These are phyloP conservation scores for Paecilomyces formosus DNA, from an alignment of 2,329 filamentous ascomycete genomes.

Conservation along the genomic window DNA sequence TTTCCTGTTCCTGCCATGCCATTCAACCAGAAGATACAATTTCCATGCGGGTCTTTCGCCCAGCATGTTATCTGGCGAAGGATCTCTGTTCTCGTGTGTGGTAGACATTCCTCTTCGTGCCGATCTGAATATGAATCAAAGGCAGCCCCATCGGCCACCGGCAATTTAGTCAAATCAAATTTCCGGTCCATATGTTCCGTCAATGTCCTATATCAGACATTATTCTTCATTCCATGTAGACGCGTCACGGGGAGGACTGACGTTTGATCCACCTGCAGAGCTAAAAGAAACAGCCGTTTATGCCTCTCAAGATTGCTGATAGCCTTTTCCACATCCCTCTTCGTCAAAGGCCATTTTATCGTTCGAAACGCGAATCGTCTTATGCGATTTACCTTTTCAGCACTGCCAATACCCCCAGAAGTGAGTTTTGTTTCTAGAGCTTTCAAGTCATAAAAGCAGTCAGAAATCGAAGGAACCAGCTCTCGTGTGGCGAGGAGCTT, in stretches of 20 bases:
- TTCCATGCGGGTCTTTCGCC: slow-evolving; percentile 10
- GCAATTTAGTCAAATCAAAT: slow-evolving; percentile 9
- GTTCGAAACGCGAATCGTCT: slow-evolving; percentile 16
- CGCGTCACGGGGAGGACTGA: slow-evolving; percentile 6
- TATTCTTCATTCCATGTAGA: background rate
- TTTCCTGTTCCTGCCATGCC: slow-evolving; percentile 29
- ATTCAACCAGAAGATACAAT: slow-evolving; percentile 30
- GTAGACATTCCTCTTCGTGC: slow-evolving; percentile 15
- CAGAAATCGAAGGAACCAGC: slow-evolving; percentile 1
- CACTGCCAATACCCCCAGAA: slow-evolving; percentile 5
- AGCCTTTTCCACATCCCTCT: slow-evolving; percentile 14
- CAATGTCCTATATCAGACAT: background rate
- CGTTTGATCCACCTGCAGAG: slow-evolving; percentile 20
- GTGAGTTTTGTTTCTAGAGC: slow-evolving; percentile 3
- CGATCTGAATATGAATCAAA: slow-evolving; percentile 12
- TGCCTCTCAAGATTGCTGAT: slow-evolving; percentile 14
- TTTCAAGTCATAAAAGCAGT: slow-evolving; percentile 5
- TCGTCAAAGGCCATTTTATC: slow-evolving; percentile 23
- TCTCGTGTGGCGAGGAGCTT: background rate
- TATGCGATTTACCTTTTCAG: slow-evolving; percentile 7
- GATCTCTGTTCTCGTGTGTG: slow-evolving; percentile 16
- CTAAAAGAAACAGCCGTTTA: slow-evolving; percentile 15
- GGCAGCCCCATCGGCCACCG: slow-evolving; percentile 9
- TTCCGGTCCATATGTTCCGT: slow-evolving; percentile 5
- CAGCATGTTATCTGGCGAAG: slow-evolving; percentile 16